These are phyloP conservation scores for Aureobasidium musti DNA, from an alignment of 2,329 filamentous ascomycete species.

Conservation along the genomic window DNA sequence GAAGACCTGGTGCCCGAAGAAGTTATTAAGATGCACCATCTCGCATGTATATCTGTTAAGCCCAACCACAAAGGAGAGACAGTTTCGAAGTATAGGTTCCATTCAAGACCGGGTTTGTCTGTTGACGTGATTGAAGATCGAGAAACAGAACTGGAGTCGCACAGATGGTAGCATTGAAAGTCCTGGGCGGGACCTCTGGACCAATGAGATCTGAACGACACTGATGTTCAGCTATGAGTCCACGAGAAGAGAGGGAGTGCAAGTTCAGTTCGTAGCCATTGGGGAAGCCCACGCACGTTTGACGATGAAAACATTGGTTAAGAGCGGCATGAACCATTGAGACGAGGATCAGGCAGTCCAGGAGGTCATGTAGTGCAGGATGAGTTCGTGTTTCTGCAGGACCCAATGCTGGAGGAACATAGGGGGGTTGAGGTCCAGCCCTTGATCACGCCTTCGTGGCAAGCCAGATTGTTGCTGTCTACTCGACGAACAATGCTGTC, in stretches of 20 bases:
- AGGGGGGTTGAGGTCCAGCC: neutral
- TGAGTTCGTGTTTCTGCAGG: too few species aligned
- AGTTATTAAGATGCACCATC: neutral
- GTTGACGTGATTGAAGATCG: neutral
- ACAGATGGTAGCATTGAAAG: neutral
- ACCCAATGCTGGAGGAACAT: neutral
- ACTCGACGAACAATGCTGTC: neutral
- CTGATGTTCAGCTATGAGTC: neutral
- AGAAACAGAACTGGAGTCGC: neutral
- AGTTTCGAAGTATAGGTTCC: neutral
- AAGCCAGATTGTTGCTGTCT: neutral
- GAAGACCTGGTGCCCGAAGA: neutral
- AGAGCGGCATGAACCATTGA: neutral
- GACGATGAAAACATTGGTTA: neutral
- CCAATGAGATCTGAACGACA: neutral
- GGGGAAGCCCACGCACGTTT: neutral
- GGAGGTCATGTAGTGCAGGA: neutral
- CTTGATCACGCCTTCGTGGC: neutral
- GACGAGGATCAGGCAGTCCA: neutral
- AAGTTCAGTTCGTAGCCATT: neutral
- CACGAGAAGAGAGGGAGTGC: neutral
- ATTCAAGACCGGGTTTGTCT: neutral
- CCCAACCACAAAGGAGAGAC: neutral
- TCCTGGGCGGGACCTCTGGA: neutral
- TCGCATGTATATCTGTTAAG: neutral